phyloP scores from a whole-genome alignment of 208 protist species.

The Zelonia costaricensis region DNA sequence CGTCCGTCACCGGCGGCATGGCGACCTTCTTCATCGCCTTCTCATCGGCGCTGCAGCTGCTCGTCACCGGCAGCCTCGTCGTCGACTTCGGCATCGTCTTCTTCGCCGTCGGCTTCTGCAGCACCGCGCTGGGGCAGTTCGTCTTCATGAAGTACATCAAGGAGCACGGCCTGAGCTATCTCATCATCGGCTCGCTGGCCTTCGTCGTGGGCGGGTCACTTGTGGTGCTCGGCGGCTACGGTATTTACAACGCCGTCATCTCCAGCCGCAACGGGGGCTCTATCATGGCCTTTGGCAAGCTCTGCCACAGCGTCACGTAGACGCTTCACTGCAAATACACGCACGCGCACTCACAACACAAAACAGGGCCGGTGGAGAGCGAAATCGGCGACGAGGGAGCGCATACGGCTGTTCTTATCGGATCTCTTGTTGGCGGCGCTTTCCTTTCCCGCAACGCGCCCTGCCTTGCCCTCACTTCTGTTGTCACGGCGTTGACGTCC shows the following conservation, averaged over 20 bases:
- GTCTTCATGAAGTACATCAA: conserved; percentile 80
- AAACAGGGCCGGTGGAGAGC: too few relatives aligned
- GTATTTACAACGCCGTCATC: conserved; percentile 71
- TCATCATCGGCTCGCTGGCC: conserved; percentile 67
- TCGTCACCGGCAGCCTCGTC: conserved; percentile 54
- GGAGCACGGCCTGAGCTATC: conserved; percentile 48
- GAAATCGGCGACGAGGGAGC: too few relatives aligned
- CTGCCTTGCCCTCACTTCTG: too few relatives aligned
- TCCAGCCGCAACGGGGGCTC: conserved; percentile 32
- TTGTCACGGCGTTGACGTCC: too few relatives aligned
- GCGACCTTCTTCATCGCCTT: conserved; percentile 86
- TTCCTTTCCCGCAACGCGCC: too few relatives aligned
- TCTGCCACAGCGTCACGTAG: conserved; percentile 33
- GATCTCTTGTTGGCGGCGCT: too few relatives aligned
- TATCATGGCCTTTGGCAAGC: conserved; percentile 50
- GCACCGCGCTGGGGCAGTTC: conserved; percentile 67
- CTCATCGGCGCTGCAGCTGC: conserved; percentile 50
- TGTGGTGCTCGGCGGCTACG: conserved; percentile 57
- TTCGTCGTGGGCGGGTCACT: conserved; percentile 74
- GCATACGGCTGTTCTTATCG: too few relatives aligned
- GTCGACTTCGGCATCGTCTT: conserved; percentile 67
- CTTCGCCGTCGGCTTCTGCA: conserved; percentile 56
- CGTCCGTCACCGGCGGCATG: conserved; percentile 70
- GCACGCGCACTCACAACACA: not conserved
- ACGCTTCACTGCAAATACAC: not conserved